Base-by-base conservation (phyloP, 495 filamentous ascomycete genomes). In the Penicillium waksmanii region DNA sequence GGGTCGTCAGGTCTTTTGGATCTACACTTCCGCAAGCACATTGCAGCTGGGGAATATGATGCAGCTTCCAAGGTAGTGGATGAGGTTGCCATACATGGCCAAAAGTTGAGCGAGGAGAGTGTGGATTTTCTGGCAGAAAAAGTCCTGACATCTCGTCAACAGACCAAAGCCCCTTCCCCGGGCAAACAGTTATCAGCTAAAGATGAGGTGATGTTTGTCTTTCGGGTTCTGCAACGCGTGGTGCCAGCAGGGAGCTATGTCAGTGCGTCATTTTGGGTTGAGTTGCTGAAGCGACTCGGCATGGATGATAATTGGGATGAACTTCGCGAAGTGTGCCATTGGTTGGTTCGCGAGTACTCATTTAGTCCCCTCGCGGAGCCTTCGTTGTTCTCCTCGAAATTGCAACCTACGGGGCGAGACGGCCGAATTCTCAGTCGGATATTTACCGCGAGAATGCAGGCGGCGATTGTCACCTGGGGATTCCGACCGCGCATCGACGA, bases 381-480 rank as follows among this genome's bases (percentile, higher is more conserved):
- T 5, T 35, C 38, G 36, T 40, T 5, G 51, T 60, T 10, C 46
- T 23, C 21, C 13, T 48, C 10, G 35, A 33, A 40, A 49, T 17
- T 9, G 27, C 23, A 31, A 25, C 33, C 34, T 38, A 23, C 50
- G 34, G 46, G 25, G 31, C 60, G 53, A 11, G 67, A 67, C 17
- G 55, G 57, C 38, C 56, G 64, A 15, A 67, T 75, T 23, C 72
- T 84, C 0, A 64, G 62, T 21, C 65, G 66, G 3, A 75, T 87
- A 34, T 86, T 86, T 62, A 70, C 51, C 17, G 65, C 57, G 0
- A 59, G 70, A 6, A 75, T 84, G 62, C 82, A 83, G 64, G 73
- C 73, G 33, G 82, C 81, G 12, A 75, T 87, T 40, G 77, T 87
- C 31, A 67, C 75, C n/a, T 87, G 85, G 85, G 84, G 85, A 3